Evolutionary conservation across 495 filamentous ascomycete genomes (phyloP).

Genomic region (Margaritispora aquatica): DNA sequence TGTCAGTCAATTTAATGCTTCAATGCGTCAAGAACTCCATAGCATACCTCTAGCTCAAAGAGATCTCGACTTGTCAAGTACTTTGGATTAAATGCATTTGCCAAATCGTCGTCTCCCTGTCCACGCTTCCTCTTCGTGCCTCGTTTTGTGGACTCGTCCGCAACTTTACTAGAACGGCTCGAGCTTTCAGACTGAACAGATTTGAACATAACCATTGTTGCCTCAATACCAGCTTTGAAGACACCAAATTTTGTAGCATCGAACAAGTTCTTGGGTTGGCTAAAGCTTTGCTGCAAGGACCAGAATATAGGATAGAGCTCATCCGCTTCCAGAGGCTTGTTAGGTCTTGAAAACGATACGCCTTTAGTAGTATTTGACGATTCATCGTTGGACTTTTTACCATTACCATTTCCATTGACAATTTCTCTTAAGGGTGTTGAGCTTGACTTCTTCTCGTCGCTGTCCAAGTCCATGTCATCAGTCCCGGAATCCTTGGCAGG

Average conservation of each 20-base stretch:
- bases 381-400: conserved; percentile 31
- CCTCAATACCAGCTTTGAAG: conserved; percentile 75
- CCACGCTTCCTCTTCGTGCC: conserved; percentile 70
- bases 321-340: conserved; percentile 52
- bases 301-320: conserved; percentile 89
- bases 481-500: conserved; percentile 41
- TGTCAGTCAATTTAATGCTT: not conserved
- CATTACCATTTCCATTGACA: not conserved
- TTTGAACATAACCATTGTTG: conserved; percentile 74
- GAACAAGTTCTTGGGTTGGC: conserved; percentile 79
- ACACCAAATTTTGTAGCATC: conserved; percentile 56
- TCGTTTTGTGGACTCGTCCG: conserved; percentile 54
- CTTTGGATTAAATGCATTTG: conserved; percentile 87
- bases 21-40: not conserved
- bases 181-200: conserved; percentile 64
- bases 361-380: conserved; percentile 40
- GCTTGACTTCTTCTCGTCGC: conserved; percentile 5
- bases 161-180: conserved; percentile 39
- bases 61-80: conserved; percentile 93
- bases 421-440: conserved; percentile 16
- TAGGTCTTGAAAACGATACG: conserved; percentile 43
- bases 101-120: conserved; percentile 50
- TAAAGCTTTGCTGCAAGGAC: conserved; percentile 86
- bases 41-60: conserved; percentile 82
- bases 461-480: conserved; percentile 59